phyloP scores from a whole-genome alignment of 2,329 filamentous ascomycete genomes.

The Raffaelea deltoideospora region DNA sequence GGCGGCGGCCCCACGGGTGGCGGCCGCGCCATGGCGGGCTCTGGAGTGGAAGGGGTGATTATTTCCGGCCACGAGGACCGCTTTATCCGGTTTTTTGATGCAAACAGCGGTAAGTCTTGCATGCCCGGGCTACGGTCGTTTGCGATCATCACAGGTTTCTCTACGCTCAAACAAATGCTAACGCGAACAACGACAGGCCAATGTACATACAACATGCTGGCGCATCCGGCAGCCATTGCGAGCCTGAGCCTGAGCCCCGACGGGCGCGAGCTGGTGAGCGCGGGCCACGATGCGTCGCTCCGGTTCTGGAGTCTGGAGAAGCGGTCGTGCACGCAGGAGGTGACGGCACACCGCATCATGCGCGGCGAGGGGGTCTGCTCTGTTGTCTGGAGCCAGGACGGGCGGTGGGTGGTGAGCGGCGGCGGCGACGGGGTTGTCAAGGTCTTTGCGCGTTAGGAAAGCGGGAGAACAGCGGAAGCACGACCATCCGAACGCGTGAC shows the following conservation, averaged over 20 bases:
- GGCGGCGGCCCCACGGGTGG: constrained; percentile 54
- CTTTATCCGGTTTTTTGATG: constrained; percentile 94
- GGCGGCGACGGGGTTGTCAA: constrained; percentile 94
- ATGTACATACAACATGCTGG: constrained; percentile 98
- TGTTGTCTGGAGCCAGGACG: constrained; percentile 92
- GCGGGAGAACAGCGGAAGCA: no score
- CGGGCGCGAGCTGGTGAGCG: constrained; percentile 85
- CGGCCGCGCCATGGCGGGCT: constrained; percentile 46
- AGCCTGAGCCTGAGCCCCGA: constrained; percentile 84
- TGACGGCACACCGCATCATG: constrained; percentile 87
- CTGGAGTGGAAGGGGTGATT: constrained; percentile 78
- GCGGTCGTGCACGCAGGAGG: constrained; percentile 85
- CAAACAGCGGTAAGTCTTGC: constrained; percentile 81
- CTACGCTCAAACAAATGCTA: no score
- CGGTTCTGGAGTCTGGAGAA: constrained; percentile 98
- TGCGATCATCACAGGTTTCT: no score
- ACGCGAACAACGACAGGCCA: constrained; percentile 48
- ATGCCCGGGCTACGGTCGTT: no score
- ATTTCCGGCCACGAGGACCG: constrained; percentile 95
- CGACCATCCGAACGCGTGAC: no score
- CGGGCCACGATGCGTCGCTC: constrained; percentile 86
- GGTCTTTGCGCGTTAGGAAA: constrained; percentile 51
- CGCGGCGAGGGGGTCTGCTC: constrained; percentile 88
- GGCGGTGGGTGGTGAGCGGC: constrained; percentile 83
- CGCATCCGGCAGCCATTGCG: constrained; percentile 86